Evolutionary conservation across 2,329 filamentous ascomycete genomes (phyloP), one percentile per base, ranked within the genome.

Genomic region (Fusarium globosum): DNA sequence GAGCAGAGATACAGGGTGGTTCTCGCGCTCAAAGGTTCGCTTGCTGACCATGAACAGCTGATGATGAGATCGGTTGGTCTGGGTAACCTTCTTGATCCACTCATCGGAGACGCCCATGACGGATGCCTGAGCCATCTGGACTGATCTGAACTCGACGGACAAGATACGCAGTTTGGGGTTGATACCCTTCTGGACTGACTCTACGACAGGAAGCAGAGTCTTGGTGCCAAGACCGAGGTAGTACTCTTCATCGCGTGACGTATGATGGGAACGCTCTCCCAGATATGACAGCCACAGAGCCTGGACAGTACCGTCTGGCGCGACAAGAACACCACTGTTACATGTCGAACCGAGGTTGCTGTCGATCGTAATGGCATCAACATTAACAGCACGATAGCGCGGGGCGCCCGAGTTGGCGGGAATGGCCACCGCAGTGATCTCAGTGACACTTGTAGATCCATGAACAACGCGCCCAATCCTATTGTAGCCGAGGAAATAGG

Each of bases 31-130:
- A 77, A 92, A 92, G 1, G 89, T 91, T 52, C 97, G 92, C 85
- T 99, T 99, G 78, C 94, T 93, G 36, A 99, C 94, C 93, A 99
- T 98, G 86, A 99, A 99, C 42, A 99, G 89, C 83, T 99, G 96
- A 80, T 99, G 96, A 65, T 95, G 93, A 57, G 96, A 92, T 43
- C 94, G 93, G 82, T 99, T 98, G 71, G 94, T 94, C 74, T 91
- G 87, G 60, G 96, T 92, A 5, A 98, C 96, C 82, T 94, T 93
- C 76, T 94, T 88, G 77, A 99, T 97, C 96, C 96, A 98, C 71
- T 97, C 92, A 78, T 98, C 95, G 0, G 94, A 94, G 2, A 98
- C 94, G 15, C 96, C 96, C 95, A 99, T 98, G 75, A 98, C 94
- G 42, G 95, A 93, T 21, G 94, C 96, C 83, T 99, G 96, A 43